A percentile compares a stretch with the other conserved stretches of the same genome.
Evolutionary conservation across 345 rosid genomes (phyloP).

Genomic region (Populus tremula): DNA sequence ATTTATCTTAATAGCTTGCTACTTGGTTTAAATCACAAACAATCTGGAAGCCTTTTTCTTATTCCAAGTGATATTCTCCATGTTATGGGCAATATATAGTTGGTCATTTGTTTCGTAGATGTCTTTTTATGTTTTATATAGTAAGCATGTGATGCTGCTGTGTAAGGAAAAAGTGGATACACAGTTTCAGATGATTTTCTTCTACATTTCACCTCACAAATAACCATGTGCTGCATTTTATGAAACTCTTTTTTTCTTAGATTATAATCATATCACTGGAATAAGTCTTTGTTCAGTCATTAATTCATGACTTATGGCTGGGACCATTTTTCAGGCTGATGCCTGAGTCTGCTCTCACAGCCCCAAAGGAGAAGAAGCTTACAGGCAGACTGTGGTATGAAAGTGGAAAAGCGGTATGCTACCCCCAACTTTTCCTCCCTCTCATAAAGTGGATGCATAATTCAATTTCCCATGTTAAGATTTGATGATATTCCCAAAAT

Average conservation of each 20-base stretch:
- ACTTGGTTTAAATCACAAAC: too few relatives aligned
- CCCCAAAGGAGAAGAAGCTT: slow-evolving; percentile 81
- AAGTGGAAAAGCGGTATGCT: slow-evolving; percentile 69
- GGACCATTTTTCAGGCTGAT: slow-evolving; percentile 51
- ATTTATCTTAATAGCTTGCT: too few relatives aligned
- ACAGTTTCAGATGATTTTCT: too few relatives aligned
- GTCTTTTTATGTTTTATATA: neutral
- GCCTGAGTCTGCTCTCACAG: slow-evolving; percentile 82
- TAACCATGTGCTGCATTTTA: neutral
- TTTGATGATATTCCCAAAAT: neutral
- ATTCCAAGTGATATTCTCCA: too few relatives aligned
- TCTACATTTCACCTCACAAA: neutral
- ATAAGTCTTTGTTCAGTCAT: neutral
- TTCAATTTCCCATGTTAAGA: neutral
- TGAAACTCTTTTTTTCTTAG: neutral
- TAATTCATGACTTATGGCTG: neutral
- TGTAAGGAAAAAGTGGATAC: too few relatives aligned
- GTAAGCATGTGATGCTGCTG: too few relatives aligned
- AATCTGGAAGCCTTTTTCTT: too few relatives aligned
- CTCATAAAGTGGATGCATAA: slow-evolving; percentile 2
- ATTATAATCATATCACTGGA: neutral
- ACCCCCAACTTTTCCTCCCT: neutral
- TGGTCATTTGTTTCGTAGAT: neutral
- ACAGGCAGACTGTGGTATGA: slow-evolving; percentile 96
- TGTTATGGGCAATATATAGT: neutral